A percentile compares a stretch with the other conserved stretches of the same genome.
Evolutionary conservation across 495 filamentous ascomycete genomes (phyloP).

Genomic region (Acidomyces sp.): DNA sequence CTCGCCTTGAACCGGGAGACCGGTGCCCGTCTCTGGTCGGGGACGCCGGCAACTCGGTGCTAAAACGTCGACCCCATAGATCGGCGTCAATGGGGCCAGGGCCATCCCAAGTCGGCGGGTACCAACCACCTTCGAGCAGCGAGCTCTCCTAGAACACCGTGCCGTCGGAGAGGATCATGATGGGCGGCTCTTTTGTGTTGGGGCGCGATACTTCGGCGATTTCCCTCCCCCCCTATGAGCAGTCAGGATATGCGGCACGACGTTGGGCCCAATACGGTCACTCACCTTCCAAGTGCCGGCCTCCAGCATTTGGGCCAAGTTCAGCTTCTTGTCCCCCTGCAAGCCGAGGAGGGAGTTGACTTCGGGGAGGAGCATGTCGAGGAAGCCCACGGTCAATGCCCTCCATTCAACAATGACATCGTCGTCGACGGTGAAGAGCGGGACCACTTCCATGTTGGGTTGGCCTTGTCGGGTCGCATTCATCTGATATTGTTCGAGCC

Average conservation of each 20-base stretch:
- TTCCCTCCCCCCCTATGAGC: constrained; percentile 80
- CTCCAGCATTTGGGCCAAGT: constrained; percentile 67
- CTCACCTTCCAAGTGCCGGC: constrained; percentile 91
- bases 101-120: background rate
- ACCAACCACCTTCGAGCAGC: constrained; percentile 10
- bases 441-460: constrained; percentile 57
- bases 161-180: constrained; percentile 90
- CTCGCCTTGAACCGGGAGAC: background rate
- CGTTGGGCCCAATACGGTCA: too few relatives aligned
- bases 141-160: constrained; percentile 68
- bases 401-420: constrained; percentile 86
- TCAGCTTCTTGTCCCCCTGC: constrained; percentile 43
- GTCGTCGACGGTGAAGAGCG: constrained; percentile 63
- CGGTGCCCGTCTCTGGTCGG: background rate
- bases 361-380: constrained; percentile 60
- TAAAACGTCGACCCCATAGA: constrained; percentile 1
- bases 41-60: background rate
- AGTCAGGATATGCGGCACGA: too few relatives aligned
- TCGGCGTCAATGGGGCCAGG: background rate
- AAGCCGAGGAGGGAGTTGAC: constrained; percentile 56
- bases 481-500: constrained; percentile 56
- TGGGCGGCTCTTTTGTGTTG: constrained; percentile 93
- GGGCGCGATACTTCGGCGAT: constrained; percentile 89
- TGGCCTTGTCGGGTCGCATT: constrained; percentile 65
- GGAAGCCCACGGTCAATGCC: constrained; percentile 66